Base-by-base conservation (phyloP, 106 monocot species). In the Alisma plantagoaquatica region DNA sequence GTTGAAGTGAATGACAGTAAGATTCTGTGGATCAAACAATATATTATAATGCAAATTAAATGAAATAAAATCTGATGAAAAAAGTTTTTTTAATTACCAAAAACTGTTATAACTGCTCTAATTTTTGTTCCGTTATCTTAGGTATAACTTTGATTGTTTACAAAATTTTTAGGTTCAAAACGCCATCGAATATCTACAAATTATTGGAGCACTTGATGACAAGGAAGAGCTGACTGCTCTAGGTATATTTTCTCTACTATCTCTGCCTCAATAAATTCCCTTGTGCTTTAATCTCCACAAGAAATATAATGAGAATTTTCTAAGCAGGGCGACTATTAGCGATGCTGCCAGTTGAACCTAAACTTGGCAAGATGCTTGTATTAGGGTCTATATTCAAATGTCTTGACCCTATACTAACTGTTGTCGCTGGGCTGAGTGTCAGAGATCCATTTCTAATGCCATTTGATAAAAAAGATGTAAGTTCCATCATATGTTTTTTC, bases 381-480 rank as follows among this genome's bases (percentile, higher is more conserved):
- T 83, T 66, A 54, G 98, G 98, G 23, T 78, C 98, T 61, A 90
- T 99, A 43, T 99, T 99, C 60, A 91, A 77, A 24, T 99, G 98
- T 23, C 74, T 99, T 21, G 98, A 99, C 59, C 90, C 98, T 60
- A 67, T 99, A 29, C 30, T 99, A 54, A 99, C 98, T 54, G 81
- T 99, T 56, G 98, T 99, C 66, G 85, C 98, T 65, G 98, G 98
- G 28, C 64, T 99, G 28, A 99, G 90, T 56, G 90, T 75, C 59
- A 90, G 98, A 73, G 90, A 99, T 74, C 98, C 90, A 29, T 99
- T 99, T 55, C 64, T 99, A 53, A 77, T 82, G 51, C 98, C 98
- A 51, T 99, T 86, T 53, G 98, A 99, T 62, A 99, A 99, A 60
- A 99, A 84, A 54, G 98, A 99, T 77, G 98, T 99, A 77, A 82